Conservation (phyloP, 306 rosid genomes). For the Spatholobus suberectus region DNA sequence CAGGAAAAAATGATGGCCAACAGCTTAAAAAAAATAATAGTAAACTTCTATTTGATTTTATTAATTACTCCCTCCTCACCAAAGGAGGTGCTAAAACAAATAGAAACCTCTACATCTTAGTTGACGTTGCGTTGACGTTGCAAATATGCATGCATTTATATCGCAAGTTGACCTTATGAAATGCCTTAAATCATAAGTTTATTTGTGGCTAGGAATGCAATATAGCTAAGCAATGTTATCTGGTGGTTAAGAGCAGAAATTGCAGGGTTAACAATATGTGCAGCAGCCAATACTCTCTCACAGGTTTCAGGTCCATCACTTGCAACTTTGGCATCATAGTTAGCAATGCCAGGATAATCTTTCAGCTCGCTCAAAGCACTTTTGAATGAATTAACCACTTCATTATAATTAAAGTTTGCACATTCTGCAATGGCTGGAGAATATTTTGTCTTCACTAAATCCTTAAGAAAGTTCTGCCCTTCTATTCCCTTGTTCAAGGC, state of each 20-base stretch:
- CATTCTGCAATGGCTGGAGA: slow-evolving; percentile 12
- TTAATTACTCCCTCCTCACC: too few relatives aligned
- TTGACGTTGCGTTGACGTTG: too few relatives aligned
- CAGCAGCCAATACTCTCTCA: not conserved
- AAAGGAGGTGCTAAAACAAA: too few relatives aligned
- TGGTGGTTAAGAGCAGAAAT: slow-evolving; percentile 24
- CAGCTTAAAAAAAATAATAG: too few relatives aligned
- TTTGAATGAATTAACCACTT: slow-evolving; percentile 6
- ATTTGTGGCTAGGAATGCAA: not conserved
- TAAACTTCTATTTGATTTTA: too few relatives aligned
- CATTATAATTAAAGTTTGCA: not conserved
- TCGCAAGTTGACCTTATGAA: too few relatives aligned
- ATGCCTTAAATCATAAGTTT: too few relatives aligned
- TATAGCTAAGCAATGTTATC: not conserved
- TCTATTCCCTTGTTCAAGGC: not conserved
- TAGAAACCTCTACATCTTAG: too few relatives aligned
- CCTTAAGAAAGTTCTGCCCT: not conserved
- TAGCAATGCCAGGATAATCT: slow-evolving; percentile 36
- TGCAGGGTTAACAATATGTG: not conserved
- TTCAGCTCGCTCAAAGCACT: slow-evolving; percentile 38
- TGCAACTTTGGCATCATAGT: slow-evolving; percentile 39
- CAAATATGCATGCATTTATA: too few relatives aligned
- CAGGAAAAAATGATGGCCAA: too few relatives aligned
- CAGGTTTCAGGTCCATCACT: slow-evolving; percentile 16
- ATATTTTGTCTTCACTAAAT: not conserved